Evolutionary conservation across 164 flowering plant species (phyloP), one percentile per base, ranked within the genome.

Genomic region (Sedum album): DNA sequence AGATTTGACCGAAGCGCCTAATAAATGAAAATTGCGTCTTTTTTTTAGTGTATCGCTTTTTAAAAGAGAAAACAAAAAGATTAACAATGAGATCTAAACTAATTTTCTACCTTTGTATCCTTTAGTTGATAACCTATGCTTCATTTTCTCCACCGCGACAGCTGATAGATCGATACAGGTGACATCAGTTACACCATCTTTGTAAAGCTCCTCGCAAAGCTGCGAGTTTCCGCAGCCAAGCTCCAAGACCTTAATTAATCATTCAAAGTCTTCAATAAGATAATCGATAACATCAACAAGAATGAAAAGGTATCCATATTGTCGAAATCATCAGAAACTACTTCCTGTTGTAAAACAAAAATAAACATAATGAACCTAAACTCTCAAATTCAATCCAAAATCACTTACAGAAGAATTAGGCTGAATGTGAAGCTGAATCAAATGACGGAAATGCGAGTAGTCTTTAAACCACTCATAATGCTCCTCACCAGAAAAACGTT

Each of bases 381-480:
- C 30, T 53, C n/a, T 53, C 62, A 28, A 11, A 2, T 57, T 57
- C 62, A 28, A 38, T 65, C 5, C 39, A 25, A 25, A 33, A 4
- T 57, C 62, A 33, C 66, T 1, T 79, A 88, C 88, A 48, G 87
- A 79, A 64, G 81, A 80, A 70, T 64, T 63, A 70, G 83, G 76
- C 33, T 73, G 71, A 38, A 85, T 31, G 73, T 82, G 82, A 26
- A 70, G 67, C 60, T 77, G 82, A 71, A 89, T 80, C 65, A 93
- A 90, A 74, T 89, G 90, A 1, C 84, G 90, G 55, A 93, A 93
- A 71, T 89, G 94, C 60, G 97, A 82, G 74, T 89, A 91, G 66
- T 91, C 98, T 77, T 91, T 93, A 65, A 89, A 79, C 97, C 98
- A 93, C 72, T 93, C 98, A 60, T 91, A 91, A 63, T 93, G 92